Evolutionary conservation across 306 rosid genomes (phyloP), one percentile per base, ranked within the genome.

Genomic region (Comarum palustre): DNA sequence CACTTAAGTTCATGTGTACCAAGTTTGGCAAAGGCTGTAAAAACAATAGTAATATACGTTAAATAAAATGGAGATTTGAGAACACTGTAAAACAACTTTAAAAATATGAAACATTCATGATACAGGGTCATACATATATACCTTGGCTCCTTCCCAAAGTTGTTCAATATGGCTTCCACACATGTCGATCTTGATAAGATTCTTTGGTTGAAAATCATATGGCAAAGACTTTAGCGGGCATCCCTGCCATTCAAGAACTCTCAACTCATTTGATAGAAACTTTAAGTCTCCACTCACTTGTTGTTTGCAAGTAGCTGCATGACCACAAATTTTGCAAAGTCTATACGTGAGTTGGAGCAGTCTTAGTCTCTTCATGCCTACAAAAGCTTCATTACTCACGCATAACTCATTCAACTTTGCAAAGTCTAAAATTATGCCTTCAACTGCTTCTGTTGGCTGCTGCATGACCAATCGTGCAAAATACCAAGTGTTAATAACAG

Each of bases 351-450:
- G 7, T 17, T 4, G 51, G 12, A 50, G 24, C 10, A 77, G 17
- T 52, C 31, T 71, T 22, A 82, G 70, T 14, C 62, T 66, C 59
- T 22, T 54, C 80, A 77, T 73, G 4, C 22, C 66, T 32, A 71
- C 65, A 57, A 81, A 81, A 71, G 80, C 79, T 2, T 10, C 27
- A 63, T 73, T 74, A 61, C 72, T 68, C 38, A 73, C 45, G 12
- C 1, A 4, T 52, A 36, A 1, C 20, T 51, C 10, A 11, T 19
- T 5, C 6, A 11, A 17, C 1, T 69, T 36, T 19, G 24, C 5
- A 1, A 68, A 17, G 45, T 69, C 24, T 41, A 81, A 36, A 31
- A 19, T 19, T 50, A 50, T 19, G 24, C 55, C 55, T 50, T 50
- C 24, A 50, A 50, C 55, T 5, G 22, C 69, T 70, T 63, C 65